A percentile compares a stretch with the other conserved stretches of the same genome.
These are phyloP conservation scores for Ilyonectria mors-panacis DNA, from an alignment of 2,329 filamentous ascomycete genomes.

Conservation along the genomic window DNA sequence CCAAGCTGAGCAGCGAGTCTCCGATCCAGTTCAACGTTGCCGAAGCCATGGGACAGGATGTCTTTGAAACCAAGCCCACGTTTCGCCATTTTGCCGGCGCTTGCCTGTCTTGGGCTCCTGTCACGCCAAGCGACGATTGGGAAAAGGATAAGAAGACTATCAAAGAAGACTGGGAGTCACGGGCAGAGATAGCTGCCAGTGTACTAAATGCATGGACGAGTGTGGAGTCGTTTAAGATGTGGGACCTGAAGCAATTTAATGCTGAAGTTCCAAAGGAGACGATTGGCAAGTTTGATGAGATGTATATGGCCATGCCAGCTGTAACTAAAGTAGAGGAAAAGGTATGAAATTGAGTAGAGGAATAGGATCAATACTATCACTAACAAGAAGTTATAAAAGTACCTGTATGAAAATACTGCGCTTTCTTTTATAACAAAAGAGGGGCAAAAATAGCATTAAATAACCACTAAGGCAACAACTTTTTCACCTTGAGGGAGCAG, in stretches of 20 bases:
- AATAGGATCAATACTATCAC: too few species aligned
- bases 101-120: not conserved
- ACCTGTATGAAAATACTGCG: too few species aligned
- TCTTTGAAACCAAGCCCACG: not conserved
- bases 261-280: not conserved
- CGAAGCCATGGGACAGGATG: not conserved
- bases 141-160: too few species aligned
- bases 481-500: too few species aligned
- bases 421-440: too few species aligned
- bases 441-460: too few species aligned
- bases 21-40: not conserved
- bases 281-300: not conserved
- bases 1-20: not conserved
- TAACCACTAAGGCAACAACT: too few species aligned
- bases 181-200: not conserved
- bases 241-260: not conserved
- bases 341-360: too few species aligned
- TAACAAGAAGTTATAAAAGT: too few species aligned
- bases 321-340: too few species aligned
- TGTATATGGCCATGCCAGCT: too few species aligned
- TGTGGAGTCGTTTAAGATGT: not conserved
- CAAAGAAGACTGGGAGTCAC: too few species aligned
- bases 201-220: not conserved
- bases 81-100: not conserved
- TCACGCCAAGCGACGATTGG: not conserved